Conservation (phyloP, 1,139 yeast genomes). For the Nadsonia starkeyi-henricii region DNA sequence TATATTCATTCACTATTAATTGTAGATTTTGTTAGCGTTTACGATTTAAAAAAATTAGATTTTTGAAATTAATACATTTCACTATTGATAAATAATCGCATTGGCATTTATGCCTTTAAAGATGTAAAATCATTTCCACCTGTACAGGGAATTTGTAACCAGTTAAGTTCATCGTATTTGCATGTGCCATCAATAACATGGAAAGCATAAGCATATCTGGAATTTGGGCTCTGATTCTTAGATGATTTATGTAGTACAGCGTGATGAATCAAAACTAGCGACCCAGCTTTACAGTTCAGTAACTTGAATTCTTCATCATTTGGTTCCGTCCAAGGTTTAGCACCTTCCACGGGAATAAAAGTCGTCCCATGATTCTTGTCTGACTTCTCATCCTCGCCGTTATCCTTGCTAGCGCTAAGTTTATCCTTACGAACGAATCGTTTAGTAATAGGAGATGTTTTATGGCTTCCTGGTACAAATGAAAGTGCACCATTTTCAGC, state of each 20-base stretch:
- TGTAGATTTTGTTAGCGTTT: no score
- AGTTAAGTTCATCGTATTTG: constrained; percentile 48
- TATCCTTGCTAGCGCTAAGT: not conserved
- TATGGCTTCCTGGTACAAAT: constrained; percentile 65
- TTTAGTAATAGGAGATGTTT: constrained; percentile 40
- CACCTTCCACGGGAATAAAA: constrained; percentile 19
- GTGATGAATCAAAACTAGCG: constrained; percentile 55
- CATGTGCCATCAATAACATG: constrained; percentile 58
- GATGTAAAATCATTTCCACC: constrained; percentile 48
- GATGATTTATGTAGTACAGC: constrained; percentile 62
- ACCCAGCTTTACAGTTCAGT: constrained; percentile 59
- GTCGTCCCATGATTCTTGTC: constrained; percentile 27
- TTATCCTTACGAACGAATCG: constrained; percentile 42
- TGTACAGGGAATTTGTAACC: constrained; percentile 65
- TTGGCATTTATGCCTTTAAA: not conserved
- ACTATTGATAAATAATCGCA: no score
- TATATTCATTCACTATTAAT: no score
- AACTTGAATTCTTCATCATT: constrained; percentile 31
- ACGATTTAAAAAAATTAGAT: no score
- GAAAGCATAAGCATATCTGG: constrained; percentile 68
- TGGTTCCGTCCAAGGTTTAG: constrained; percentile 18
- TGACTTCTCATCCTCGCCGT: constrained; percentile 5
- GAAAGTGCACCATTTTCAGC: constrained; percentile 54
- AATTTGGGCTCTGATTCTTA: constrained; percentile 37
- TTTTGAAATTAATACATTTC: no score